Evolutionary conservation across 306 rosid genomes (phyloP).

Genomic region (Prinsepia uniflora): DNA sequence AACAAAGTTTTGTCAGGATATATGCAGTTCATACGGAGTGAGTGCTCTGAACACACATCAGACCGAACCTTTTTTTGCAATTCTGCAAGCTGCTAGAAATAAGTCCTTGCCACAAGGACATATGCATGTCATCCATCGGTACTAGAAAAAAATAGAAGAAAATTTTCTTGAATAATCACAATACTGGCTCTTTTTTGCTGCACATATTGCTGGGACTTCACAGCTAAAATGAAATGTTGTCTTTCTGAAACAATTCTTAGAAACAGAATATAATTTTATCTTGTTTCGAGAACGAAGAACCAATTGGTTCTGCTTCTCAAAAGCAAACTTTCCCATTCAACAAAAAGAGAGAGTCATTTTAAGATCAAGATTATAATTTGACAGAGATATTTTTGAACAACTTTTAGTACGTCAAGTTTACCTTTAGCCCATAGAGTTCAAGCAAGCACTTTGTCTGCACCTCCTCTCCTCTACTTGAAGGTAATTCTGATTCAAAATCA

Average conservation of each 20-base stretch:
- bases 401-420: conserved; percentile 41
- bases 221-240: conserved; percentile 8
- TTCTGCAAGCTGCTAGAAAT: conserved; percentile 72
- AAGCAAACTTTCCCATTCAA: neutral
- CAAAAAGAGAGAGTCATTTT: neutral
- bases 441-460: conserved; percentile 91
- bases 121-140: conserved; percentile 49
- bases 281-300: conserved; percentile 12
- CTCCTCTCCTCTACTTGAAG: conserved; percentile 93
- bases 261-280: conserved; percentile 10
- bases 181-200: conserved; percentile 20
- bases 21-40: conserved; percentile 68
- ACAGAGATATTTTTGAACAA: conserved; percentile 11
- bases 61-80: conserved; percentile 80
- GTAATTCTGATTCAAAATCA: conserved; percentile 67
- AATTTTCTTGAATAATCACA: conserved; percentile 20
- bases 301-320: conserved; percentile 6
- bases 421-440: conserved; percentile 95
- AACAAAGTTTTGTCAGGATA: conserved; percentile 84
- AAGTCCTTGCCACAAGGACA: conserved; percentile 68
- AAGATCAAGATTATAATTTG: neutral
- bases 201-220: neutral
- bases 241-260: conserved; percentile 12
- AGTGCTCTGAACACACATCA: conserved; percentile 85
- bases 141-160: conserved; percentile 25